Conservation (phyloP, 352 stramenopile genomes). For the Globisporangium splendens region DNA sequence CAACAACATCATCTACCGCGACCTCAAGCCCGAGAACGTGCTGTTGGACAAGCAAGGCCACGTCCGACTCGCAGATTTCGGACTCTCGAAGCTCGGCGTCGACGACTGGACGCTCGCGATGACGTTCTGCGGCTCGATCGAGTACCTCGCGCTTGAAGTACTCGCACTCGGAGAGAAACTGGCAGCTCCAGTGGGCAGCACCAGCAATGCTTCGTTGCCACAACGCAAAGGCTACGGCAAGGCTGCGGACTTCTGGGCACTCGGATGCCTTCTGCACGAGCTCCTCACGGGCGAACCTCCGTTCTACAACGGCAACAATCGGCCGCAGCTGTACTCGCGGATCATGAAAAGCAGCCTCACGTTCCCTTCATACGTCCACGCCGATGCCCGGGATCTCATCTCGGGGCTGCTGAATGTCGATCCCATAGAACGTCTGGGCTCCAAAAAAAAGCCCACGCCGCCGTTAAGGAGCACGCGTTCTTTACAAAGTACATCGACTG, state of each 20-base stretch:
- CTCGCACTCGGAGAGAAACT: slow-evolving; percentile 43
- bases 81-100: slow-evolving; percentile 72
- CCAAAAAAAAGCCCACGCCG: slow-evolving; percentile 29
- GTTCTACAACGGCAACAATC: slow-evolving; percentile 77
- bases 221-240: slow-evolving; percentile 70
- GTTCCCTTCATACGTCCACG: slow-evolving; percentile 54
- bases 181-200: neutral
- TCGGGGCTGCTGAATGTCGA: slow-evolving; percentile 43
- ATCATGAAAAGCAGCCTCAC: slow-evolving; percentile 42
- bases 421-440: slow-evolving; percentile 55
- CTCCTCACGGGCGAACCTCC: slow-evolving; percentile 85
- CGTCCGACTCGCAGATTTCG: slow-evolving; percentile 89
- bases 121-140: slow-evolving; percentile 86
- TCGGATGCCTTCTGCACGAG: slow-evolving; percentile 87
- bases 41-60: slow-evolving; percentile 85
- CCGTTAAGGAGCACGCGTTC: slow-evolving; percentile 65
- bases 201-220: neutral
- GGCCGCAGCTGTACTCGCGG: slow-evolving; percentile 51
- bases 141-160: slow-evolving; percentile 85
- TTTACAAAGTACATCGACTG: slow-evolving; percentile 72
- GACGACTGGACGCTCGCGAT: slow-evolving; percentile 58
- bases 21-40: slow-evolving; percentile 92
- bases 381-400: slow-evolving; percentile 53
- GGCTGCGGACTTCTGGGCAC: slow-evolving; percentile 87
- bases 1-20: slow-evolving; percentile 81